Conservation (phyloP, 2,329 filamentous ascomycete genomes). For the Phaeosphaeria sp. region DNA sequence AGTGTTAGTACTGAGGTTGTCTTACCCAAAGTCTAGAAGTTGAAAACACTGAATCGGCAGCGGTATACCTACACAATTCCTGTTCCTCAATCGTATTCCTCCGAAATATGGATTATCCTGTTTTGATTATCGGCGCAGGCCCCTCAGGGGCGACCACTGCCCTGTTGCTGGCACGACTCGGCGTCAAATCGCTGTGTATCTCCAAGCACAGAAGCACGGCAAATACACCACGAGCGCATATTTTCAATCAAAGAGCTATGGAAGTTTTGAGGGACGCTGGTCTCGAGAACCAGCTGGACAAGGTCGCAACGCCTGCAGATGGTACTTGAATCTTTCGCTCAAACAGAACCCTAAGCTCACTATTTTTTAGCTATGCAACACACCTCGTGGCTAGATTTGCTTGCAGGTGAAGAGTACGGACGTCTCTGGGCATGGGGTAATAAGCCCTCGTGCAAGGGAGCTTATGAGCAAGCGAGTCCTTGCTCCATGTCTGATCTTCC, state of each 20-base stretch:
- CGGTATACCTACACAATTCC: no score
- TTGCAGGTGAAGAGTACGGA: conserved; percentile 55
- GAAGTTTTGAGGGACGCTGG: conserved; percentile 56
- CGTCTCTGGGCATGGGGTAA: conserved; percentile 54
- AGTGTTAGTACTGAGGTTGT: no score
- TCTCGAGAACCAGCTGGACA: conserved; percentile 52
- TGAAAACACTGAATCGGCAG: no score
- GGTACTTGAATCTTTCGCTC: no score
- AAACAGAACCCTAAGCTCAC: background rate
- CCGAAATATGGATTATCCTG: background rate
- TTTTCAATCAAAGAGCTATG: conserved; percentile 58
- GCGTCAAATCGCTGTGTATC: background rate
- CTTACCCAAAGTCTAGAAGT: no score
- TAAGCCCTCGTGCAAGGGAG: conserved; percentile 45
- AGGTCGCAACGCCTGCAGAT: conserved; percentile 11
- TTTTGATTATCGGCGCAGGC: background rate
- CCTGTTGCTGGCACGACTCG: background rate
- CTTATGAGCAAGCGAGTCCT: conserved; percentile 52
- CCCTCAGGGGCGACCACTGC: background rate
- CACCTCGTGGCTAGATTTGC: conserved; percentile 52
- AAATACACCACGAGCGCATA: conserved; percentile 66
- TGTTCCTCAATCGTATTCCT: background rate
- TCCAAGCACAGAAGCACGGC: conserved; percentile 43
- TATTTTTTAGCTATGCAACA: conserved; percentile 48
- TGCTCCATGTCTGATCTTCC: conserved; percentile 53